These are phyloP conservation scores for Exophiala sp. DNA, from an alignment of 2,329 filamentous ascomycete species.

Conservation along the genomic window DNA sequence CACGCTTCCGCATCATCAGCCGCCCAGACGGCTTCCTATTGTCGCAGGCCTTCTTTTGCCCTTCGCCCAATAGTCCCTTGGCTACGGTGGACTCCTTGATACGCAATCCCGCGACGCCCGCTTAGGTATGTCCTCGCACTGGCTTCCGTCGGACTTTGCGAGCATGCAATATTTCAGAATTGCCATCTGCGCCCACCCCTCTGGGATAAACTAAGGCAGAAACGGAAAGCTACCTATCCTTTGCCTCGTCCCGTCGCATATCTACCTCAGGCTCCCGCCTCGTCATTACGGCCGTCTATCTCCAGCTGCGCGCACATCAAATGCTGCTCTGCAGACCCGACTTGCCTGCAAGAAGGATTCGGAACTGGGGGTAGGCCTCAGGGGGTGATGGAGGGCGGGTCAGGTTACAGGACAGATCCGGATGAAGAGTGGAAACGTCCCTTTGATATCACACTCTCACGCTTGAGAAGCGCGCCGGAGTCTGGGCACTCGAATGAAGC, in stretches of 20 bases:
- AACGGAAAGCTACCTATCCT: not conserved
- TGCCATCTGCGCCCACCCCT: conserved; percentile 6
- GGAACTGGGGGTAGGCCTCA: conserved; percentile 14
- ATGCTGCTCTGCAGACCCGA: conserved; percentile 18
- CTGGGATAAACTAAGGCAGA: conserved; percentile 5
- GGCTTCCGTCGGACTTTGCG: conserved; percentile 14
- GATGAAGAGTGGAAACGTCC: conserved; percentile 16
- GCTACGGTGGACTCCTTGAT: not conserved
- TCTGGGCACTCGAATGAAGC: conserved; percentile 7
- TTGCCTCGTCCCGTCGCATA: conserved; percentile 12
- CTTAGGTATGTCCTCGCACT: conserved; percentile 21
- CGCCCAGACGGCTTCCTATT: conserved; percentile 9
- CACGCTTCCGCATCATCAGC: no score
- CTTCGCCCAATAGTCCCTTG: conserved; percentile 5
- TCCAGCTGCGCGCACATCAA: conserved; percentile 8
- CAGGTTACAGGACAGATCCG: conserved; percentile 6
- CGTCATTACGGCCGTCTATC: not conserved
- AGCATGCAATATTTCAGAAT: conserved; percentile 18
- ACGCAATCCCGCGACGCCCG: conserved; percentile 8
- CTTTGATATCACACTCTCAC: conserved; percentile 14
- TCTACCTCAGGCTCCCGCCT: not conserved
- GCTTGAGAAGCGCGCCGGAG: conserved; percentile 23
- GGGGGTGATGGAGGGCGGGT: conserved; percentile 18
- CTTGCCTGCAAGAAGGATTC: conserved; percentile 12
- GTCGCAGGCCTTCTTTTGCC: conserved; percentile 1